Evolutionary conservation across 306 rosid genomes (phyloP), one percentile per base, ranked within the genome.

Genomic region (Acmispon strigosus): DNA sequence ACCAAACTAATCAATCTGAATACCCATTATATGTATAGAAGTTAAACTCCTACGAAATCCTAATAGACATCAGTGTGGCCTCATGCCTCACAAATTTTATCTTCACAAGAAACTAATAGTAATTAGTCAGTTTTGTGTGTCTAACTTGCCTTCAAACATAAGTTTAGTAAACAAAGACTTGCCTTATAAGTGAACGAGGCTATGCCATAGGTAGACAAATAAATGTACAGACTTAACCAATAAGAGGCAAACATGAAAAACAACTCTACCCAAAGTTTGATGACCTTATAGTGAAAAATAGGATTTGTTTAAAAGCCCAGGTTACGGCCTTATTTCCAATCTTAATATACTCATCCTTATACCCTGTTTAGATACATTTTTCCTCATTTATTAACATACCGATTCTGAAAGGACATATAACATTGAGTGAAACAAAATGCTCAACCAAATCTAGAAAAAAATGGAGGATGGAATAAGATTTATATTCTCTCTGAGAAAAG

Each of bases 91-190:
- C 32, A 27, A 15, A 22, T 32, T 7, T 47, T 76, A 48, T 49
- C 47, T 39, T 76, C 69, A 76, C 43, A 36, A 51, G 37, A 67
- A 48, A 67, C 52, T n/a, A 62, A 52, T 45, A 27, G 32, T 27
- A 2, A 27, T 4, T 27, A 27, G 34, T 22, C 41, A 20, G 15
- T 14, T 66, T 34, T 19, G 41, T 18, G 1, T 34, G 22, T 5
- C 66, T 55, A 54, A 65, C 48, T 54, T 64, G 52, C 42, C 66
- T 43, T 45, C 16, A 65, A 66, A 48, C 29, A 14, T 8, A 54
- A 42, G 65, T 29, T 64, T 47, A 58, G 44, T n/a, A 36, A 52
- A 53, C 32, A 13, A 58, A 44, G 24, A 11, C 62, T n/a, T 16
- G 3, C 53, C 32, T 20, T 61, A 58, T 56, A 39, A 41, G 55